These are phyloP conservation scores for Pythium rhizo-oryzae DNA, from an alignment of 352 stramenopile genomes.

Conservation along the genomic window DNA sequence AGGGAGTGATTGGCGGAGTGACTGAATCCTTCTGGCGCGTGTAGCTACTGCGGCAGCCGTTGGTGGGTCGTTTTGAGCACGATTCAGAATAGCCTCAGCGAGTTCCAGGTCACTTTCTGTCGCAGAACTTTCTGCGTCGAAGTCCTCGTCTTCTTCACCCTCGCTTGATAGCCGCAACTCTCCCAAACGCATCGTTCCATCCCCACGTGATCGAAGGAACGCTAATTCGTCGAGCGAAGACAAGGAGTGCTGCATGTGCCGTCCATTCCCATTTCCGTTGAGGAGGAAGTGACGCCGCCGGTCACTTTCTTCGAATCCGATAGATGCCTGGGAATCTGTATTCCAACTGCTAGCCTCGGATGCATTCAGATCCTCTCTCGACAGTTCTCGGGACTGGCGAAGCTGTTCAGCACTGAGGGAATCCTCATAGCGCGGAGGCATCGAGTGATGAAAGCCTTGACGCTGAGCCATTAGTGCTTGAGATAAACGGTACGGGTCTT, in stretches of 20 bases:
- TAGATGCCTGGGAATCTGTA: conserved; percentile 23
- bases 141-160: conserved; percentile 23
- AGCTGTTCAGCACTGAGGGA: conserved; percentile 13
- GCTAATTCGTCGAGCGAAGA: conserved; percentile 24
- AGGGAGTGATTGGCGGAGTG: conserved; percentile 23
- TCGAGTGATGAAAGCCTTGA: conserved; percentile 1
- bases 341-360: conserved; percentile 29
- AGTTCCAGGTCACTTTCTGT: conserved; percentile 34
- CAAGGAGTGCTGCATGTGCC: conserved; percentile 17
- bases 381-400: conserved; percentile 21
- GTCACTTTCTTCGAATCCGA: conserved; percentile 20
- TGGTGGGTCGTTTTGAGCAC: neutral
- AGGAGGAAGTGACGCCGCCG: conserved; percentile 6
- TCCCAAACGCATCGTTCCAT: conserved; percentile 28
- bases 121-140: conserved; percentile 18
- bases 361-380: conserved; percentile 29
- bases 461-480: neutral
- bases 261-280: neutral
- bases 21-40: conserved; percentile 15
- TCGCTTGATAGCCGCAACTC: conserved; percentile 30
- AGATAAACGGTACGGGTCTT: neutral
- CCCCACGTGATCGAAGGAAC: conserved; percentile 12
- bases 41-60: neutral
- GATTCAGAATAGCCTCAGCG: conserved; percentile 23
- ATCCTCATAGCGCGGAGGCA: conserved; percentile 12